These are phyloP conservation scores for Thraustochytrium sp. DNA, from an alignment of 352 stramenopile species.

Conservation along the genomic window DNA sequence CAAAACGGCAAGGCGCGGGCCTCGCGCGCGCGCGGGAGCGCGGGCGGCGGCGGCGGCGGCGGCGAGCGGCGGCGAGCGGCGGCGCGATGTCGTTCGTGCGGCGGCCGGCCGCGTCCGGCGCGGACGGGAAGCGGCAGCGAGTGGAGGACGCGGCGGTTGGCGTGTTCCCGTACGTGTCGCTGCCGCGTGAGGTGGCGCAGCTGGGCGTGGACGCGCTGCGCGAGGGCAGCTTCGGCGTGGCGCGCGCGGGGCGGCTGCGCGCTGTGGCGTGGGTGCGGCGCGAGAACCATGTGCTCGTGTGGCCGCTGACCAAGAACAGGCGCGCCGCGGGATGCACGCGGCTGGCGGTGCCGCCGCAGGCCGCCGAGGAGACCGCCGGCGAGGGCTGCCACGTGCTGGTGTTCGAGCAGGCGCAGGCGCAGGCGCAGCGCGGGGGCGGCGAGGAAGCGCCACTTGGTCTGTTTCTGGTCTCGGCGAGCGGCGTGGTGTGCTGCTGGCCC, in stretches of 20 bases:
- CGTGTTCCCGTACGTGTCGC: constrained; percentile 11
- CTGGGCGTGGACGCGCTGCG: not conserved
- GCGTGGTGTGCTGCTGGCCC: not conserved
- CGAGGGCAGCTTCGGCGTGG: not conserved
- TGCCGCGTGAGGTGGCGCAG: not conserved
- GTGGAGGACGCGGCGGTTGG: not conserved
- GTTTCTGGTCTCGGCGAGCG: not conserved
- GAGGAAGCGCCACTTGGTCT: no score
- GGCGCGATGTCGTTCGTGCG: constrained; percentile 1
- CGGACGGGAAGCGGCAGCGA: not conserved
- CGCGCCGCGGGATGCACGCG: not conserved
- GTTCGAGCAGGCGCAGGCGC: not conserved
- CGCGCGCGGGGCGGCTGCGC: not conserved
- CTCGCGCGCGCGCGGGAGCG: no score
- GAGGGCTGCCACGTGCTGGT: not conserved
- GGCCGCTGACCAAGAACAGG: not conserved
- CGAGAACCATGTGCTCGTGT: not conserved
- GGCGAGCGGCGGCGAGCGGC: not conserved
- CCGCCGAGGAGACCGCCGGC: not conserved
- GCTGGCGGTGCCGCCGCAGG: not conserved
- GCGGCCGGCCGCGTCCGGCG: not conserved
- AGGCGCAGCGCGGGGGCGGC: not conserved
- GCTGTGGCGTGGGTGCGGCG: not conserved
- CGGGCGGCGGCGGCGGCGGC: no score
- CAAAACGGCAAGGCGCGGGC: no score